Conservation (phyloP, 164 flowering plant species). For the Chloranthus sessilifolius region DNA sequence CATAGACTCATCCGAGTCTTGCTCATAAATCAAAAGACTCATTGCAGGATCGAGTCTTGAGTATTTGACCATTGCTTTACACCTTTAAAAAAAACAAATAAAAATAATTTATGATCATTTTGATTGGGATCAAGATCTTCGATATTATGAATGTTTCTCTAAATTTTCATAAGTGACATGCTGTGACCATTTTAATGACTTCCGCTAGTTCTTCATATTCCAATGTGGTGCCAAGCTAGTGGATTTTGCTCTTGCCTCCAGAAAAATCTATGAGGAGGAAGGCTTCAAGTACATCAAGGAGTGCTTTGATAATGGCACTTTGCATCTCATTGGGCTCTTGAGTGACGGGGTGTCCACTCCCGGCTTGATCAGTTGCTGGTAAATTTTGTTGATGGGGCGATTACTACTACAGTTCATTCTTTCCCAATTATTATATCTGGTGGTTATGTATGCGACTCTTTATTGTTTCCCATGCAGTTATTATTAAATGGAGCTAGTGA, state of each 20-base stretch:
- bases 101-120: too few relatives aligned
- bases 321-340: conserved; percentile 91
- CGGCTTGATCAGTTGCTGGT: conserved; percentile 93
- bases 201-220: too few relatives aligned
- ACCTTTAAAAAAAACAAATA: too few relatives aligned
- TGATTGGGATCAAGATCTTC: too few relatives aligned
- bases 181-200: too few relatives aligned
- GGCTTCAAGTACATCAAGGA: conserved; percentile 86
- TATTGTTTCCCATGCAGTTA: conserved; percentile 41
- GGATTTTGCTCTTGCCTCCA: conserved; percentile 85
- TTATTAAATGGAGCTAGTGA: conserved; percentile 81
- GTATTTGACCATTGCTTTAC: too few relatives aligned
- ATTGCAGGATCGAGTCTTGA: too few relatives aligned
- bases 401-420: not conserved
- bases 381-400: not conserved
- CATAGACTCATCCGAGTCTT: too few relatives aligned
- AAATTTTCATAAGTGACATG: too few relatives aligned
- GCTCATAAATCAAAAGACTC: too few relatives aligned
- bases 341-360: conserved; percentile 99
- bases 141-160: too few relatives aligned
- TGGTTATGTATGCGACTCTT: not conserved
- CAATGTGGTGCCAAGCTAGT: conserved; percentile 86
- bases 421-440: not conserved
- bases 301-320: conserved; percentile 55
- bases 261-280: conserved; percentile 84